Conservation (phyloP, 805 yeast genomes). For the Ogataea populi-albae region DNA sequence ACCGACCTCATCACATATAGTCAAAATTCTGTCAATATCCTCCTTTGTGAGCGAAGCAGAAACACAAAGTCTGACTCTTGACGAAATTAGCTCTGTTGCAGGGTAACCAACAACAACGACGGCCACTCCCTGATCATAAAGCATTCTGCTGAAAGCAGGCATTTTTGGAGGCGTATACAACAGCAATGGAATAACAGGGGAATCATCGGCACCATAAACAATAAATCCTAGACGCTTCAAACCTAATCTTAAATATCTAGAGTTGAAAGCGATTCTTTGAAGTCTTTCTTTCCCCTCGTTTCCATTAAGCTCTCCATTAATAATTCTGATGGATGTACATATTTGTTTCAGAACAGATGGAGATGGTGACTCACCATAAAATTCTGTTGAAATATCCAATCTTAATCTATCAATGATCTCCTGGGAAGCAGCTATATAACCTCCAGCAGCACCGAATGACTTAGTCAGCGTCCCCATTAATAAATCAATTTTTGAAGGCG, state of each 20-base stretch:
- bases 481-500: conserved; percentile 74
- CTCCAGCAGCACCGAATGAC: conserved; percentile 99
- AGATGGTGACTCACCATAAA: conserved; percentile 82
- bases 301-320: conserved; percentile 79
- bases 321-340: conserved; percentile 70
- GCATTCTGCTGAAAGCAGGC: conserved; percentile 86
- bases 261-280: conserved; percentile 91
- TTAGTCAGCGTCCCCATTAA: conserved; percentile 98
- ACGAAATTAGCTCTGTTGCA: conserved; percentile 87
- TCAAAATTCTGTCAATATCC: conserved; percentile 80
- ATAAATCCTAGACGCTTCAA: conserved; percentile 90
- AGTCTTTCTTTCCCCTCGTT: conserved; percentile 92
- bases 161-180: conserved; percentile 89
- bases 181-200: conserved; percentile 91
- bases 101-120: conserved; percentile 98
- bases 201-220: conserved; percentile 91
- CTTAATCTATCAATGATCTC: conserved; percentile 71
- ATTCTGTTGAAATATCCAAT: conserved; percentile 66
- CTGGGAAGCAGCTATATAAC: conserved; percentile 82
- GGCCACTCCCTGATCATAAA: conserved; percentile 79
- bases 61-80: conserved; percentile 91
- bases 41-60: conserved; percentile 90
- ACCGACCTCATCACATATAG: conserved; percentile 73
- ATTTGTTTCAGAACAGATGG: conserved; percentile 92
- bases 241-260: conserved; percentile 88